Conservation (phyloP, 805 yeast species). For the Pichia insulana region DNA sequence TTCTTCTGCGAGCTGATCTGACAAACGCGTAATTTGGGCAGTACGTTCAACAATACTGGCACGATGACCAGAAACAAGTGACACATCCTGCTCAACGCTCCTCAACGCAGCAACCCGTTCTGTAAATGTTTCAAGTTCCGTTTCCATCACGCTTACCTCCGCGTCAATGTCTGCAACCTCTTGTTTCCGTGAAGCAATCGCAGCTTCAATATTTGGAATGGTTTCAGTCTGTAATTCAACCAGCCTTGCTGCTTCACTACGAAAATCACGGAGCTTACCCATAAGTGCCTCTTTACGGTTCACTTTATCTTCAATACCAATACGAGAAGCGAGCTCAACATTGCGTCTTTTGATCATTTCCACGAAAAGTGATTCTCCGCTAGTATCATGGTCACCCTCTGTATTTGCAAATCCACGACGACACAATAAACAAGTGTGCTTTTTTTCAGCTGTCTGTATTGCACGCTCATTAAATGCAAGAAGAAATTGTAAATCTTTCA, state of each 20-base stretch:
- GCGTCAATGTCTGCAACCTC: background rate
- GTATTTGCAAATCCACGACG: constrained; percentile 48
- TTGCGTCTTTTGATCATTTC: constrained; percentile 19
- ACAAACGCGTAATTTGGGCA: constrained; percentile 6
- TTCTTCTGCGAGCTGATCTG: constrained; percentile 11
- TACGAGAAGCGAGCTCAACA: constrained; percentile 14
- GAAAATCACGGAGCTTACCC: constrained; percentile 21
- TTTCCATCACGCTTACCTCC: constrained; percentile 14
- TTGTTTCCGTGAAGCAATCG: background rate
- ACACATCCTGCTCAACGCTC: constrained; percentile 8
- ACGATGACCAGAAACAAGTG: background rate
- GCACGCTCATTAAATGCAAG: constrained; percentile 65
- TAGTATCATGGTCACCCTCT: constrained; percentile 8
- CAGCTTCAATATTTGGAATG: constrained; percentile 10
- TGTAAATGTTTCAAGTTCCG: constrained; percentile 18
- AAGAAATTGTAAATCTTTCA: constrained; percentile 63
- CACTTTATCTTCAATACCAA: constrained; percentile 16
- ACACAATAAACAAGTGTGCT: constrained; percentile 65
- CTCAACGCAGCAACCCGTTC: constrained; percentile 7
- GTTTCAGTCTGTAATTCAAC: constrained; percentile 25
- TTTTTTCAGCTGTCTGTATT: constrained; percentile 46
- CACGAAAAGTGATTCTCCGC: constrained; percentile 15
- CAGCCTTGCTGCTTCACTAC: constrained; percentile 21
- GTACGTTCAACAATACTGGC: constrained; percentile 9
- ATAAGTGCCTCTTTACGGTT: constrained; percentile 24